Conservation (phyloP, 768 basidiomycete species). For the Lactarius pseudohatsudake region DNA sequence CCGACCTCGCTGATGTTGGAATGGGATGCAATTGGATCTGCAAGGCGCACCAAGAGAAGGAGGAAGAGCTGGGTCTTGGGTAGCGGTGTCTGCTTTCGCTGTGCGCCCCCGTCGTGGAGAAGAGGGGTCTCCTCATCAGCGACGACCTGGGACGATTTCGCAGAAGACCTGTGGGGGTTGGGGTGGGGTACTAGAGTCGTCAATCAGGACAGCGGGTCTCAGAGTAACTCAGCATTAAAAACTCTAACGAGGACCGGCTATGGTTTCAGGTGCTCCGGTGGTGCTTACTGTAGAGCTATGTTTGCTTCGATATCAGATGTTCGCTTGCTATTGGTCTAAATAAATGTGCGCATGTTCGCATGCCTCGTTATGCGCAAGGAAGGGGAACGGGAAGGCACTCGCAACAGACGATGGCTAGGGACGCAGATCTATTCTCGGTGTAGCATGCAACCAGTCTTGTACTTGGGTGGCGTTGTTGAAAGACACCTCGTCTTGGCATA, state of each 20-base stretch:
- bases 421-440: no score
- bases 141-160: neutral
- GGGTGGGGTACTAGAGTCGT: neutral
- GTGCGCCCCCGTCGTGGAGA: neutral
- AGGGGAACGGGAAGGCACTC: no score
- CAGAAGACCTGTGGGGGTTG: slow-evolving; percentile 3
- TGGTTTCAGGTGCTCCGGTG: no score
- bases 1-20: slow-evolving; percentile 52
- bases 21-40: slow-evolving; percentile 14
- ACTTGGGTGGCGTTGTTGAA: no score
- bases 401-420: no score
- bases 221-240: no score
- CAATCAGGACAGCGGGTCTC: no score
- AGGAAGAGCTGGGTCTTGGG: slow-evolving; percentile 15
- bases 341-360: neutral
- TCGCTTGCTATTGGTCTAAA: neutral
- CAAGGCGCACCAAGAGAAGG: slow-evolving; percentile 14
- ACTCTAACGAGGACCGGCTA: no score
- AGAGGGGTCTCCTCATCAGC: slow-evolving; percentile 20
- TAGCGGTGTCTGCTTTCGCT: slow-evolving; percentile 15
- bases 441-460: no score
- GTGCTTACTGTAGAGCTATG: neutral
- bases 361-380: no score
- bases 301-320: neutral
- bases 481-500: no score